A percentile compares a stretch with the other conserved stretches of the same genome.
Evolutionary conservation across 352 stramenopile genomes (phyloP).

Genomic region (Pythium dissotocum): DNA sequence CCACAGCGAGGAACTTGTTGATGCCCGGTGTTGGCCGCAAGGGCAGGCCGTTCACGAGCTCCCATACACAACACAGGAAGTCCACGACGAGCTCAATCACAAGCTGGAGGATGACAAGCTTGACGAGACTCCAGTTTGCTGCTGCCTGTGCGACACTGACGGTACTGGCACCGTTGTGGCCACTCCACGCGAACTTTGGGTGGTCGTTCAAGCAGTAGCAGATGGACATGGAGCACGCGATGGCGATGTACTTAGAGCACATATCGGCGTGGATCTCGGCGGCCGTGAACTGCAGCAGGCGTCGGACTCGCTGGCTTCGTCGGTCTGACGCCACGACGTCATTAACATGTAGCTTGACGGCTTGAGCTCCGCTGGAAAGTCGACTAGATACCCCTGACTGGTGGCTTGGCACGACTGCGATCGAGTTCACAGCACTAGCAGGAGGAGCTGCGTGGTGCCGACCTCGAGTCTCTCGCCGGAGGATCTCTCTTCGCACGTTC

Average conservation of each 20-base stretch:
- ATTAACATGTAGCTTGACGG: no score
- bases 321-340: neutral
- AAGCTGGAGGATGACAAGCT: slow-evolving; percentile 22
- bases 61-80: slow-evolving; percentile 21
- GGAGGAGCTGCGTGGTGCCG: neutral
- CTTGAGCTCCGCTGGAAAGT: neutral
- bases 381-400: neutral
- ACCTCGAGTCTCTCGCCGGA: neutral
- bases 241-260: slow-evolving; percentile 43
- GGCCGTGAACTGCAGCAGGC: slow-evolving; percentile 12
- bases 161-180: neutral
- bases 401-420: neutral
- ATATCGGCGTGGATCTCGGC: slow-evolving; percentile 31
- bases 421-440: neutral
- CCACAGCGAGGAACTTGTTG: slow-evolving; percentile 18
- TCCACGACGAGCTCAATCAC: slow-evolving; percentile 31
- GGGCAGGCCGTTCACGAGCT: slow-evolving; percentile 27
- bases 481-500: neutral
- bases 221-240: slow-evolving; percentile 35
- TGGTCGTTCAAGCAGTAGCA: slow-evolving; percentile 30
- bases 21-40: neutral
- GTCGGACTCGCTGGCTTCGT: neutral
- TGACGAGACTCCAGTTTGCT: neutral
- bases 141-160: neutral
- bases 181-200: slow-evolving; percentile 26